Evolutionary conservation across 164 flowering plant species (phyloP).

Genomic region (Protea cynaroides): DNA sequence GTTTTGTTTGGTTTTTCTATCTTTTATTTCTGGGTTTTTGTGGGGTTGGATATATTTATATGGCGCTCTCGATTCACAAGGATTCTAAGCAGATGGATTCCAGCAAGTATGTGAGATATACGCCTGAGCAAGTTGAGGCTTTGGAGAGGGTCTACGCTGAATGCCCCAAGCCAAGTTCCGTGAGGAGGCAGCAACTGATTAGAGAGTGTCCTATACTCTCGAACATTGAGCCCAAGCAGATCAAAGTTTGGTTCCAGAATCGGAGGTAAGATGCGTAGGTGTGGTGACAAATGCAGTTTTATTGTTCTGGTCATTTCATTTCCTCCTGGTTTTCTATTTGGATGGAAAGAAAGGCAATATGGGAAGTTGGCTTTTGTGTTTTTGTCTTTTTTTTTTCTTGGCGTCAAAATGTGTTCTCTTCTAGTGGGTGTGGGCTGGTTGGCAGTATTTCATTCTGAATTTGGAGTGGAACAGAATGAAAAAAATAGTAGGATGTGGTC

Average conservation of each 20-base stretch:
- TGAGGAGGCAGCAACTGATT: constrained; percentile 72
- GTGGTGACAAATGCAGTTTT: background rate
- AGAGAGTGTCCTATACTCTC: constrained; percentile 82
- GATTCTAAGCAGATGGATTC: constrained; percentile 43
- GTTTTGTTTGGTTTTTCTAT: background rate
- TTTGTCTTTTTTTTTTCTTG: background rate
- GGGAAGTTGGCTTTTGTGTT: background rate
- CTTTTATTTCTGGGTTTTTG: background rate
- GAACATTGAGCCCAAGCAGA: constrained; percentile 84
- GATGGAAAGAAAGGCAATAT: background rate
- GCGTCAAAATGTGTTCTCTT: too few relatives aligned
- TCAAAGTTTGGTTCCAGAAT: constrained; percentile 96
- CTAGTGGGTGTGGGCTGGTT: too few relatives aligned
- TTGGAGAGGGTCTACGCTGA: constrained; percentile 79
- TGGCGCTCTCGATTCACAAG: constrained; percentile 45
- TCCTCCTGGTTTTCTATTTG: background rate
- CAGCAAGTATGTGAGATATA: constrained; percentile 78
- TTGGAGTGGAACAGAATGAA: too few relatives aligned
- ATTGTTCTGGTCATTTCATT: background rate
- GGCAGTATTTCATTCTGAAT: too few relatives aligned
- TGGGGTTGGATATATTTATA: constrained; percentile 5
- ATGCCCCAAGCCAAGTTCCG: constrained; percentile 83
- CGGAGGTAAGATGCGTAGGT: constrained; percentile 42
- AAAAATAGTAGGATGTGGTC: too few relatives aligned
- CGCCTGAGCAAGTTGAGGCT: constrained; percentile 90